Percentiles rank a stretch among this genome's conserved stretches.
Evolutionary conservation across 2,329 filamentous ascomycete species (phyloP).

Genomic region (Graphium sp.): DNA sequence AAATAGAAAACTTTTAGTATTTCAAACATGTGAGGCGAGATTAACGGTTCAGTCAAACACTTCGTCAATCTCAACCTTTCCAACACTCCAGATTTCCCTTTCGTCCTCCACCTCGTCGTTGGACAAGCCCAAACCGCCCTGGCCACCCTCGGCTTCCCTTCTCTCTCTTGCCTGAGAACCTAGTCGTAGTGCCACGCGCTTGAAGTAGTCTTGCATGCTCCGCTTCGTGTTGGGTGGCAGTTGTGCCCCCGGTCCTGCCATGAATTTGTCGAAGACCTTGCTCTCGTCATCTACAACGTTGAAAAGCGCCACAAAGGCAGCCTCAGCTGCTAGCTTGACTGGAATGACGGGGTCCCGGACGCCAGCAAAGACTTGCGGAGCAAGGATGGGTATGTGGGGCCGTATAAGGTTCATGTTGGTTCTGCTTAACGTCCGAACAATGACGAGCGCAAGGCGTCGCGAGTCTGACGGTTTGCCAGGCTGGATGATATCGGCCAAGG

Average conservation of each 20-base stretch:
- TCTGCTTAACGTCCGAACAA: constrained; percentile 71
- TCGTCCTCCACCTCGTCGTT: constrained; percentile 92
- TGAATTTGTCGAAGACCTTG: constrained; percentile 81
- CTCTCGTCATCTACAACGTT: constrained; percentile 75
- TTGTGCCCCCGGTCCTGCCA: constrained; percentile 49
- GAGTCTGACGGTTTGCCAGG: constrained; percentile 70
- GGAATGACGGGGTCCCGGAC: constrained; percentile 88
- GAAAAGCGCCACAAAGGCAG: constrained; percentile 83
- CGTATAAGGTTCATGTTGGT: constrained; percentile 64
- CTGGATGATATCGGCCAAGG: constrained; percentile 56
- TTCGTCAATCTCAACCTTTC: constrained; percentile 59
- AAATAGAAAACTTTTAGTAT: background rate
- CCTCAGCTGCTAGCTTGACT: constrained; percentile 87
- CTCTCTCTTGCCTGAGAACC: constrained; percentile 80
- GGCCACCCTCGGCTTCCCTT: constrained; percentile 78
- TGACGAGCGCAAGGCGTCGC: constrained; percentile 70
- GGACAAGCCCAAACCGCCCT: constrained; percentile 68
- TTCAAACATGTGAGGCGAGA: too few species aligned
- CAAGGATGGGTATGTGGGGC: constrained; percentile 66
- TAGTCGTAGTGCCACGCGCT: constrained; percentile 70
- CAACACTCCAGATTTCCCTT: constrained; percentile 89
- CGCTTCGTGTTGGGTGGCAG: constrained; percentile 61
- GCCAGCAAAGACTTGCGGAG: constrained; percentile 69
- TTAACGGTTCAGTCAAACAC: too few species aligned
- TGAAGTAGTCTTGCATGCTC: constrained; percentile 95